These are phyloP conservation scores for Arbutus unedo DNA, from an alignment of 148 eudicot genomes.

Conservation along the genomic window DNA sequence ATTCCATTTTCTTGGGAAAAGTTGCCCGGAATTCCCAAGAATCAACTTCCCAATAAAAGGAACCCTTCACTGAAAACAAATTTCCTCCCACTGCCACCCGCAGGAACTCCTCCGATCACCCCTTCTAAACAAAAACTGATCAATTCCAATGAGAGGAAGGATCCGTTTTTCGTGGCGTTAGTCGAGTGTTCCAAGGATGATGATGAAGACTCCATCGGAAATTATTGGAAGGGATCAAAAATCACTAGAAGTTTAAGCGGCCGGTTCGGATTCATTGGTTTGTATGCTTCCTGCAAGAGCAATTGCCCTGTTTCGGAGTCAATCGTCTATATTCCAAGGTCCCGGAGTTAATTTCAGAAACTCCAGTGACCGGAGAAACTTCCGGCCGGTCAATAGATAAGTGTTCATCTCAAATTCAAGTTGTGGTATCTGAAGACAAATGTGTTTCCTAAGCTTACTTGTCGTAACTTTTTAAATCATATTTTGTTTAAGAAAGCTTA, in stretches of 20 bases:
- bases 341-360: background rate
- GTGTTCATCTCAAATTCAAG: background rate
- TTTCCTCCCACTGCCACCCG: constrained; percentile 63
- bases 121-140: constrained; percentile 17
- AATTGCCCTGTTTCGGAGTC: constrained; percentile 51
- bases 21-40: constrained; percentile 71
- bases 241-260: constrained; percentile 29
- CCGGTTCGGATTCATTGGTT: constrained; percentile 33
- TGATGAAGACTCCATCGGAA: constrained; percentile 23
- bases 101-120: constrained; percentile 19
- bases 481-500: too few relatives aligned
- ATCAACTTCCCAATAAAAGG: constrained; percentile 22
- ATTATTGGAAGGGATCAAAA: constrained; percentile 22
- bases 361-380: background rate
- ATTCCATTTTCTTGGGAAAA: constrained; percentile 81
- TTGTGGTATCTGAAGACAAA: constrained; percentile 12
- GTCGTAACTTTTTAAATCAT: background rate
- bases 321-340: constrained; percentile 37
- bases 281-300: constrained; percentile 49
- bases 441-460: background rate
- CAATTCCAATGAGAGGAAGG: constrained; percentile 17
- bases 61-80: constrained; percentile 15
- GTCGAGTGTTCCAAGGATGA: constrained; percentile 65
- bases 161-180: constrained; percentile 56
- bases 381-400: constrained; percentile 7